Evolutionary conservation across 768 basidiomycete genomes (phyloP), one percentile per base, ranked within the genome.

Genomic region (Pulveroboletus ravenelii): DNA sequence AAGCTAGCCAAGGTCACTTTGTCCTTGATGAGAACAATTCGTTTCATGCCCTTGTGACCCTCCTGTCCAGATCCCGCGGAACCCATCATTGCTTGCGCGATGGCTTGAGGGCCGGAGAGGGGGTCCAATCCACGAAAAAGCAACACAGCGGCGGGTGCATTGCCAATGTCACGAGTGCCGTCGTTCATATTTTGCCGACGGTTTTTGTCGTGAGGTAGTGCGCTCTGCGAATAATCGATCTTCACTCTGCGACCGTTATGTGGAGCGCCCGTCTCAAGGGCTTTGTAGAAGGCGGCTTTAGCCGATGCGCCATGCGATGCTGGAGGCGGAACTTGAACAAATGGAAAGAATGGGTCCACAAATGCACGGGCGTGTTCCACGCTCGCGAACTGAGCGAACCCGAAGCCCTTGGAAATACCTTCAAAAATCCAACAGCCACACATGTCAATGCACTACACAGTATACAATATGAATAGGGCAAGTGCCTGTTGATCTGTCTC

Each of bases 401-500:
- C 96, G 66, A 97, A 97, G 64, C 91, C 89, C 72, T 95, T 95
- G 48, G 94, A 94, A 55, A 78, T 72, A 84, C 91, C 91, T 93
- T 84, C 70, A 73, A 81, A 73, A 81, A 81, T 79, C 75, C 73
- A 82, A 82, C 54, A 71, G 73, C 76, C 74, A 78, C 64, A 70
- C 74, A 84, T 69, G 85, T 89, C 74, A 91, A 89, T 85, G 82
- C 73, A 76, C 74, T 67, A 80, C 73, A 76, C 72, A 72, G 45
- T 70, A 71, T 73, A 72, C 71, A 79, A 84, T 82, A 83, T 78
- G 81, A 87, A 87, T 75, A 74, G 63, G 85, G 82, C 79, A 89
- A 88, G 81, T 85, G 85, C 93, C 93, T 81, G 95, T 87, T 80
- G 83, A 79, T 83, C 89, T 89, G 69, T 97, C 95, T 78, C 89